Conservation (phyloP, 768 basidiomycete species). For the Mycena pura region DNA sequence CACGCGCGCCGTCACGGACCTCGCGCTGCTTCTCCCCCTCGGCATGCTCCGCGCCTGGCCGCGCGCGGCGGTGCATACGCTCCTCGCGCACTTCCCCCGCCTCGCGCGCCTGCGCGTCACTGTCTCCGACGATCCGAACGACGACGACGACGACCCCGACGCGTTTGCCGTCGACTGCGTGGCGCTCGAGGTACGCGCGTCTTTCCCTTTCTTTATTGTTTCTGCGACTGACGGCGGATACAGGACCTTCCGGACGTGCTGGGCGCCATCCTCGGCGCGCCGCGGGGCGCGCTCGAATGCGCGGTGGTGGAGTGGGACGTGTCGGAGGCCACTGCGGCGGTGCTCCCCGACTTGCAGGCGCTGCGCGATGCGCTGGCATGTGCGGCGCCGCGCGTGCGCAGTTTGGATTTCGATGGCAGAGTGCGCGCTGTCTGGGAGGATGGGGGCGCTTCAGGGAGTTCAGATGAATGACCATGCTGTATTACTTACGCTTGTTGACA, state of each 20-base stretch:
- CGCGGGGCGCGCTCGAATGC: not conserved
- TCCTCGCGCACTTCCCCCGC: not conserved
- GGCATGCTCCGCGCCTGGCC: not conserved
- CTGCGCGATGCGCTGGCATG: not conserved
- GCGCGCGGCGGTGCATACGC: not conserved
- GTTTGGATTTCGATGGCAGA: not conserved
- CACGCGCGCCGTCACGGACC: not conserved
- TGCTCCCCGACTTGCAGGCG: not conserved
- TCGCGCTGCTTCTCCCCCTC: not conserved
- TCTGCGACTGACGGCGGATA: too few relatives aligned
- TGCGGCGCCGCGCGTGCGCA: not conserved
- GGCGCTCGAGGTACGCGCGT: too few relatives aligned
- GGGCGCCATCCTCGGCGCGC: not conserved
- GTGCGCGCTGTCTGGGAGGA: too few relatives aligned
- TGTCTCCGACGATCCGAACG: not conserved
- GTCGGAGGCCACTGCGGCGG: not conserved
- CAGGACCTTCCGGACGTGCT: not conserved
- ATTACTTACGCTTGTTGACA: too few relatives aligned
- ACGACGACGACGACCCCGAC: not conserved
- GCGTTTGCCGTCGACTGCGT: not conserved
- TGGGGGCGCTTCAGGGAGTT: too few relatives aligned
- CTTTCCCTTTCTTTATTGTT: not conserved
- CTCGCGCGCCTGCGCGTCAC: not conserved
- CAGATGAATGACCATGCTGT: too few relatives aligned
- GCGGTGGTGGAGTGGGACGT: slow-evolving; percentile 6